Base-by-base conservation (phyloP, 306 rosid genomes). In the Dicorynia guianensis region DNA sequence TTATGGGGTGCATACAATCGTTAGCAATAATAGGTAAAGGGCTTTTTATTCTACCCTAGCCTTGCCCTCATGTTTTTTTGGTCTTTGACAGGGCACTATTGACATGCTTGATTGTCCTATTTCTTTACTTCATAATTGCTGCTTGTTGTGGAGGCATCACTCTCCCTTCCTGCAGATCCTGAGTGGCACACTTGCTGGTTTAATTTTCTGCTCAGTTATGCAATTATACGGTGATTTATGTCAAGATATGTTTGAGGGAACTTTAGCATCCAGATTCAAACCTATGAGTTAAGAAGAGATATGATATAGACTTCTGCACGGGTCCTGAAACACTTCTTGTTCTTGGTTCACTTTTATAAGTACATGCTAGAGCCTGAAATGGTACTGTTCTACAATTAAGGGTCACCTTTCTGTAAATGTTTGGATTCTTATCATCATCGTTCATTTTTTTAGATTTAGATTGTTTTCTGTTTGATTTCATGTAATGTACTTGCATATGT, bases 91-190 rank as follows among this genome's bases (percentile, higher is more conserved):
- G 98, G 87, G 99, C 91, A 33, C 82, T 96, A 79, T 84, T 96
- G 93, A 96, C 97, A 8, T 76, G 80, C 80, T 66, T 90, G 89
- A 90, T 96, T 79, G 87, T 96, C 47, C 62, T 92, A 63, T 54
- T 96, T 72, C 88, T 96, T 71, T 96, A 96, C 89, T 75, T 93
- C 13, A 83, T 96, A 78, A 92, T 92, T n/a, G 97, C 99, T 74
- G 96, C 92, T 77, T 88, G 85, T 71, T 96, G 99, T 35, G 99
- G 99, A 67, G 99, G 99, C 80, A 74, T 96, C 85, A 80, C 96
- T 4, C 87, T 96, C 67, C 89, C 97, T 8, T 87, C 94, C 46
- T 92, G 99, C 92, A 86, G 98, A 82, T 92, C 99, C 64, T 92
- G 87, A 82, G 58, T 61, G 69, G 34, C 66, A n/a, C 57, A 14